These are phyloP conservation scores for Phytophthora fragariae DNA, from an alignment of 352 stramenopile genomes.

Conservation along the genomic window DNA sequence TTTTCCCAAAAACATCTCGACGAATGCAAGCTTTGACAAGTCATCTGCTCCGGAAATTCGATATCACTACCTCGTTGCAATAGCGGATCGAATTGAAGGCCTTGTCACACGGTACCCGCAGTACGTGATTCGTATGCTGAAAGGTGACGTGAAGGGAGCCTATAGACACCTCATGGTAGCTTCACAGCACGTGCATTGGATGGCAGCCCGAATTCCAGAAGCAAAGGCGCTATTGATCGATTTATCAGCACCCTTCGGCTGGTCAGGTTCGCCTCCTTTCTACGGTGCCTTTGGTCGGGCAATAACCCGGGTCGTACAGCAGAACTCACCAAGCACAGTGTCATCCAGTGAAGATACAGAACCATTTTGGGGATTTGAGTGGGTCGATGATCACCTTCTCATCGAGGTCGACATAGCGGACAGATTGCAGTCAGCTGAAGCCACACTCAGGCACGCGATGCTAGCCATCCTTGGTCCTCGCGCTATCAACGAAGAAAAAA, in stretches of 20 bases:
- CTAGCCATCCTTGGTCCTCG: not conserved
- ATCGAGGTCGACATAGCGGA: too few relatives aligned
- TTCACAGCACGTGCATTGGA: conserved; percentile 2
- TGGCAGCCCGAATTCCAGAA: too few relatives aligned
- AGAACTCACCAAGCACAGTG: conserved; percentile 2
- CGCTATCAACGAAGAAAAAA: conserved; percentile 36
- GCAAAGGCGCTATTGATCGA: too few relatives aligned
- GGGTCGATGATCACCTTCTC: too few relatives aligned
- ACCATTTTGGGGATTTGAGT: too few relatives aligned
- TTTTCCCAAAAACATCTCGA: too few relatives aligned
- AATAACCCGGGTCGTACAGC: conserved; percentile 6
- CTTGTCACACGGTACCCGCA: too few relatives aligned
- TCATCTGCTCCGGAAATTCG: conserved; percentile 1
- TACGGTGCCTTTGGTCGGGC: conserved; percentile 19
- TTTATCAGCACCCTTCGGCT: conserved; percentile 11
- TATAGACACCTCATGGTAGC: conserved; percentile 12
- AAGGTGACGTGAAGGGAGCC: conserved; percentile 11
- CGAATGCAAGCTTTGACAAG: too few relatives aligned
- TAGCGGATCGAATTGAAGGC: not conserved
- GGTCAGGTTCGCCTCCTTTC: conserved; percentile 9
- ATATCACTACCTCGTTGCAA: not conserved
- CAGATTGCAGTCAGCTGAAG: too few relatives aligned
- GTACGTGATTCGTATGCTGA: not conserved
- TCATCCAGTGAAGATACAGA: too few relatives aligned
- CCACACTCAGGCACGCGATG: too few relatives aligned